Percentiles rank a stretch among this genome's conserved stretches.
Evolutionary conservation across 257 asterid genomes (phyloP).

Genomic region (Nicotiana attenuata): DNA sequence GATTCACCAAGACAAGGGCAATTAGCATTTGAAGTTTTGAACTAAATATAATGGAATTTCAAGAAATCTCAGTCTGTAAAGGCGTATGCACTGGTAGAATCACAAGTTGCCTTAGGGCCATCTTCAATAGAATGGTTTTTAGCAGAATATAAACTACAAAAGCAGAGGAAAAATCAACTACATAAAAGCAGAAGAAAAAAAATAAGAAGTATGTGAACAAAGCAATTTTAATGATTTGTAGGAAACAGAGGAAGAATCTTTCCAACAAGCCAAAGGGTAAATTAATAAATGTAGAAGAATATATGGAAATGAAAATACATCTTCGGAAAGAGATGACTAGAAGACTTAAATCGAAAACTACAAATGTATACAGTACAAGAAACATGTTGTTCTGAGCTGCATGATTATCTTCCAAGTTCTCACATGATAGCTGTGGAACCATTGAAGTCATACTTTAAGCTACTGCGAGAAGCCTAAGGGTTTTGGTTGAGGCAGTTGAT

Average conservation of each 20-base stretch:
- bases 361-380: background rate
- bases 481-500: background rate
- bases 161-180: background rate
- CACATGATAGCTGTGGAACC: background rate
- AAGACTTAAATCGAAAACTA: background rate
- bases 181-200: background rate
- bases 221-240: background rate
- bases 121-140: background rate
- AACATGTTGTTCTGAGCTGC: background rate
- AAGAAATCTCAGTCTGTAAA: background rate
- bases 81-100: background rate
- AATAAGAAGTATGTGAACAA: background rate
- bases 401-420: constrained; percentile 2
- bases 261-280: background rate
- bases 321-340: background rate
- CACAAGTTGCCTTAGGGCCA: background rate
- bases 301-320: background rate
- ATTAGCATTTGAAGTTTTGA: background rate
- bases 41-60: background rate
- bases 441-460: background rate
- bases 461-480: background rate
- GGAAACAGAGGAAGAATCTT: background rate
- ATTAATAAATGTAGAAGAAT: background rate
- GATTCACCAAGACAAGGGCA: background rate
- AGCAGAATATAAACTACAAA: background rate